phyloP scores from a whole-genome alignment of 345 rosid genomes.

The Noccaea caerulescens region DNA sequence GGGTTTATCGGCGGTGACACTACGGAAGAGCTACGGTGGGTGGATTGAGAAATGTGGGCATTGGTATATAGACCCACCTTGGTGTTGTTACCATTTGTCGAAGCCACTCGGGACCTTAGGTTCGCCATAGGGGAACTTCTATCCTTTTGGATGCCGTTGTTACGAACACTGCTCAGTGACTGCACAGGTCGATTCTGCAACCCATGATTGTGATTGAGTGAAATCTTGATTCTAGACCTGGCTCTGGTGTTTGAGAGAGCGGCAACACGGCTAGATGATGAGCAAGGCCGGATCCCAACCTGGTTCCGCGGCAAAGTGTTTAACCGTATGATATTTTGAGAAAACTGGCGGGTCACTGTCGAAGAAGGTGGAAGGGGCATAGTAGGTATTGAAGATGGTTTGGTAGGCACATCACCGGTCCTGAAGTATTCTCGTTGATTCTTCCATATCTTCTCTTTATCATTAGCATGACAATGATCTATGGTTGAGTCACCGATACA shows the following conservation, averaged over 20 bases:
- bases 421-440: constrained; percentile 54
- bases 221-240: constrained; percentile 37
- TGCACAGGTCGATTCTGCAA: constrained; percentile 31
- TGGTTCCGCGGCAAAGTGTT: constrained; percentile 36
- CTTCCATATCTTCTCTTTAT: constrained; percentile 68
- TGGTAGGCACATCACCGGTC: constrained; percentile 39
- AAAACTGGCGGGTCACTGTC: constrained; percentile 32
- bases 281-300: constrained; percentile 48
- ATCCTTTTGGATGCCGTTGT: constrained; percentile 44
- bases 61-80: constrained; percentile 4
- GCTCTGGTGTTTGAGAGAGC: constrained; percentile 42
- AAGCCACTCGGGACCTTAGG: constrained; percentile 39
- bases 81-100: constrained; percentile 25
- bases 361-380: constrained; percentile 30
- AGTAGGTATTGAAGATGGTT: constrained; percentile 37
- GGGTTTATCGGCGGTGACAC: constrained; percentile 7
- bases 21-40: constrained; percentile 19
- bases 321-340: constrained; percentile 19
- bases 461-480: constrained; percentile 89
- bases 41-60: too few species aligned
- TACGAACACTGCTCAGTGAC: constrained; percentile 42
- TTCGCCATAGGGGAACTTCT: constrained; percentile 39
- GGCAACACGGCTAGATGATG: constrained; percentile 46
- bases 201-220: constrained; percentile 32
- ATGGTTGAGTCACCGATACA: constrained; percentile 44